phyloP scores from a whole-genome alignment of 2,329 filamentous ascomycete genomes.

The Exophiala mesophila region DNA sequence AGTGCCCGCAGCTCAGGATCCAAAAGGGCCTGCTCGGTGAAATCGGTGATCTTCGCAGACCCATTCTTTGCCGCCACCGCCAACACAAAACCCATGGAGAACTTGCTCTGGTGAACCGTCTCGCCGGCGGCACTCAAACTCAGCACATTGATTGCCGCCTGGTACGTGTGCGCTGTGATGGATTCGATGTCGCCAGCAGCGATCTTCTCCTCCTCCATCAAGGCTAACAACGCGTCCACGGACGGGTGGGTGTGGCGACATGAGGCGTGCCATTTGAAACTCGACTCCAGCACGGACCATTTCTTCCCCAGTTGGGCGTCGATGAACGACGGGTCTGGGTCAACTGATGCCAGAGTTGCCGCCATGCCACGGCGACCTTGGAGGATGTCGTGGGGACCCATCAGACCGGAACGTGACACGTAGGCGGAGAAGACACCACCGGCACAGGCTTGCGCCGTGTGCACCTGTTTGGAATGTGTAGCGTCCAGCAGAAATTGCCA shows the following conservation, averaged over 20 bases:
- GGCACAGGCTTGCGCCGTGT: too few species aligned
- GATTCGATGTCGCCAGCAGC: constrained; percentile 30
- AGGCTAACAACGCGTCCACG: constrained; percentile 29
- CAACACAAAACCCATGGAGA: constrained; percentile 34
- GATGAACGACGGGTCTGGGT: not conserved
- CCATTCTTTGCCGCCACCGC: constrained; percentile 32
- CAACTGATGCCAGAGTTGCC: too few species aligned
- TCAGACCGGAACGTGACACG: too few species aligned
- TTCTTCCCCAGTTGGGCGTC: constrained; percentile 24
- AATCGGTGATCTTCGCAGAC: constrained; percentile 29
- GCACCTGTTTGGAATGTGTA: too few species aligned
- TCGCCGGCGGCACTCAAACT: constrained; percentile 29
- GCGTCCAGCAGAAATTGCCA: too few species aligned
- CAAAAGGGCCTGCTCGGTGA: constrained; percentile 28
- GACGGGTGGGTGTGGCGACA: constrained; percentile 33
- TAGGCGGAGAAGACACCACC: too few species aligned
- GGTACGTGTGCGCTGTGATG: constrained; percentile 28
- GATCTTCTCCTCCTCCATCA: constrained; percentile 29
- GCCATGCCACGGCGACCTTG: too few species aligned
- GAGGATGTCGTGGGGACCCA: too few species aligned
- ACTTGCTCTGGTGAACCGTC: constrained; percentile 34
- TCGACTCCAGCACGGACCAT: constrained; percentile 29
- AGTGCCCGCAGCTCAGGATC: constrained; percentile 28
- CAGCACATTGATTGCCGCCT: constrained; percentile 31
- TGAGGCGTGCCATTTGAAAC: constrained; percentile 34